Conservation (phyloP, 2,329 filamentous ascomycete genomes). For the Aspergillus floridensis region DNA sequence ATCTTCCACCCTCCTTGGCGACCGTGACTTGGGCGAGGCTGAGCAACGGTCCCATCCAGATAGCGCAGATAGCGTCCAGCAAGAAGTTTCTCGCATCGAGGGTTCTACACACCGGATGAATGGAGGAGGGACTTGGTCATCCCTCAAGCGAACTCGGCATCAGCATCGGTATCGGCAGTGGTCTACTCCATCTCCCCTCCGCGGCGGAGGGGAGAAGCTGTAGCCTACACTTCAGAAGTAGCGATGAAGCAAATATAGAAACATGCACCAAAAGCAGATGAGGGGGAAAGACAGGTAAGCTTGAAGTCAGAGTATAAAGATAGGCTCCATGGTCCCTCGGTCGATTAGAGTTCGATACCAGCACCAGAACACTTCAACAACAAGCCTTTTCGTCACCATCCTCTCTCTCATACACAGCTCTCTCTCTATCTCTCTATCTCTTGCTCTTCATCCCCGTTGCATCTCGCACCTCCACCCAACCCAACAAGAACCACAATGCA, state of each 20-base stretch:
- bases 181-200: too few species aligned
- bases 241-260: neutral
- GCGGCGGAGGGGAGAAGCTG: neutral
- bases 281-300: neutral
- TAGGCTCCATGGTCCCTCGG: neutral
- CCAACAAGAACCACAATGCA: slow-evolving; percentile 17
- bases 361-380: neutral
- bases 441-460: neutral
- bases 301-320: neutral
- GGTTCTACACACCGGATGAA: neutral
- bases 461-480: neutral
- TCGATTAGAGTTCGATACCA: neutral
- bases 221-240: neutral
- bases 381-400: neutral
- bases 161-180: neutral
- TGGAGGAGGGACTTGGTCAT: neutral
- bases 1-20: neutral
- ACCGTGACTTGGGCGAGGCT: neutral
- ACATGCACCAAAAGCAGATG: neutral
- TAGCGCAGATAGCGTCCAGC: neutral
- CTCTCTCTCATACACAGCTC: too few species aligned
- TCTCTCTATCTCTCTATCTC: neutral
- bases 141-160: neutral
- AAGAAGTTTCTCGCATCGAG: too few species aligned
- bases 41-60: neutral